phyloP scores from a whole-genome alignment of 73 alveolate species.

The Uronychia binucleata region DNA sequence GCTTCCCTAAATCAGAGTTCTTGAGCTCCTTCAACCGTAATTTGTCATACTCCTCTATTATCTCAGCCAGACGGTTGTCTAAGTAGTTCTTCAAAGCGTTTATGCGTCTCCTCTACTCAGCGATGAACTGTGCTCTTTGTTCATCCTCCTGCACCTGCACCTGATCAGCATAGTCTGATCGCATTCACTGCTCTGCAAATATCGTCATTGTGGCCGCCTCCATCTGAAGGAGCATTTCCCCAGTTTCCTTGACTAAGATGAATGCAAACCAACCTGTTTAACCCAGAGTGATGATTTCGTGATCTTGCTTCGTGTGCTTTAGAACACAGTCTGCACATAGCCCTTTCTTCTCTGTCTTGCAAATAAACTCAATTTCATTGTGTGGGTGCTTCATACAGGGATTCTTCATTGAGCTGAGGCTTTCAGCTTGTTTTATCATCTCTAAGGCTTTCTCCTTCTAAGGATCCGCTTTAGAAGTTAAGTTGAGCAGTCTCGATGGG shows the following conservation, averaged over 20 bases:
- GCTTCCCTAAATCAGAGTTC: too few relatives aligned
- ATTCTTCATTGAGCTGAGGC: slow-evolving; percentile 6
- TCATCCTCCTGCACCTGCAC: slow-evolving; percentile 18
- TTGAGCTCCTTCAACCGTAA: too few relatives aligned
- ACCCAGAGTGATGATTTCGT: slow-evolving; percentile 44
- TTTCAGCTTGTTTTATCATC: background rate
- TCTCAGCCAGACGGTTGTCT: slow-evolving; percentile 39
- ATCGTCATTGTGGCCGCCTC: slow-evolving; percentile 44
- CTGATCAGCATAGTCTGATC: slow-evolving; percentile 9
- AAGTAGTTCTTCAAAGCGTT: slow-evolving; percentile 51
- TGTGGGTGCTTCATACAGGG: slow-evolving; percentile 52
- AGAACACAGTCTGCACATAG: slow-evolving; percentile 60
- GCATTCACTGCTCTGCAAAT: slow-evolving; percentile 29
- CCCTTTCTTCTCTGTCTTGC: slow-evolving; percentile 60
- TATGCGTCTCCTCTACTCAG: slow-evolving; percentile 41
- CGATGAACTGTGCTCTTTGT: slow-evolving; percentile 35
- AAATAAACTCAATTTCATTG: slow-evolving; percentile 55
- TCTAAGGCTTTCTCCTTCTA: background rate
- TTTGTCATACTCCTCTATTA: slow-evolving; percentile 48
- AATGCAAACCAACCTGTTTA: slow-evolving; percentile 1
- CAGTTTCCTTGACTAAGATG: slow-evolving; percentile 23
- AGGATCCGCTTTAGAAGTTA: background rate
- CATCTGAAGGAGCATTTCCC: slow-evolving; percentile 32
- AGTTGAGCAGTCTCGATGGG: too few relatives aligned
- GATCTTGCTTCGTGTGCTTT: slow-evolving; percentile 15